These are phyloP conservation scores for Lyophyllum shimeji DNA, from an alignment of 768 basidiomycete genomes.

Conservation along the genomic window DNA sequence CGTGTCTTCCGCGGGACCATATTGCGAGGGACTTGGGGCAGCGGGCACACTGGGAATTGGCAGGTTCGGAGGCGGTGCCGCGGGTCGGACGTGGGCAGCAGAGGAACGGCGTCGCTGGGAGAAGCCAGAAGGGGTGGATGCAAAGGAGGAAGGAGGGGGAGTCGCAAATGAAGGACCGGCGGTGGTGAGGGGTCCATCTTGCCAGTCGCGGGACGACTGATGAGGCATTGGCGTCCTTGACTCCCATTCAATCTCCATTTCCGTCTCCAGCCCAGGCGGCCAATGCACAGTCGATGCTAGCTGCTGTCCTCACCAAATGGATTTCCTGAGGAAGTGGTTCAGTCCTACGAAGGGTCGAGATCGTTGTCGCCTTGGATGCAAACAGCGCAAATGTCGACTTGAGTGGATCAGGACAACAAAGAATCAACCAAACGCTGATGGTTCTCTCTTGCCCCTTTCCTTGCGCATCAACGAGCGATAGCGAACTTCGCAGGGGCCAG, in stretches of 20 bases:
- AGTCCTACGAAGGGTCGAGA: neutral
- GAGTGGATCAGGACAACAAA: slow-evolving; percentile 19
- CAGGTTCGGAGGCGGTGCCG: slow-evolving; percentile 69
- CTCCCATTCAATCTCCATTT: slow-evolving; percentile 42
- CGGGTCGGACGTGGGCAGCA: slow-evolving; percentile 60
- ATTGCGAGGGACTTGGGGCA: slow-evolving; percentile 20
- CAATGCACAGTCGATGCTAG: neutral
- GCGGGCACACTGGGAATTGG: slow-evolving; percentile 71
- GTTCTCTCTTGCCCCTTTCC: slow-evolving; percentile 13
- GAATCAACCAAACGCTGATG: slow-evolving; percentile 21
- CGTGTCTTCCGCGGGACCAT: slow-evolving; percentile 21
- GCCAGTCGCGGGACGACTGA: slow-evolving; percentile 34
- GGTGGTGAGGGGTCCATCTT: slow-evolving; percentile 29
- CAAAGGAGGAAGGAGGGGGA: slow-evolving; percentile 26
- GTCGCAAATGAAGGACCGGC: slow-evolving; percentile 34
- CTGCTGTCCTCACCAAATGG: slow-evolving; percentile 1
- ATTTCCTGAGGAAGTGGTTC: neutral
- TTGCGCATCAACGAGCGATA: slow-evolving; percentile 8
- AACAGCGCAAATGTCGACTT: slow-evolving; percentile 4
- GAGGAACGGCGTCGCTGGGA: slow-evolving; percentile 69
- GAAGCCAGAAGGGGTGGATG: slow-evolving; percentile 28
- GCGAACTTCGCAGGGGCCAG: neutral
- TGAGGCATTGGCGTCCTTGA: slow-evolving; percentile 27
- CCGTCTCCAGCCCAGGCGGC: neutral
- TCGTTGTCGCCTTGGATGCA: slow-evolving; percentile 17